phyloP scores from a whole-genome alignment of 768 basidiomycete species.

The Amanita pallidorosea region DNA sequence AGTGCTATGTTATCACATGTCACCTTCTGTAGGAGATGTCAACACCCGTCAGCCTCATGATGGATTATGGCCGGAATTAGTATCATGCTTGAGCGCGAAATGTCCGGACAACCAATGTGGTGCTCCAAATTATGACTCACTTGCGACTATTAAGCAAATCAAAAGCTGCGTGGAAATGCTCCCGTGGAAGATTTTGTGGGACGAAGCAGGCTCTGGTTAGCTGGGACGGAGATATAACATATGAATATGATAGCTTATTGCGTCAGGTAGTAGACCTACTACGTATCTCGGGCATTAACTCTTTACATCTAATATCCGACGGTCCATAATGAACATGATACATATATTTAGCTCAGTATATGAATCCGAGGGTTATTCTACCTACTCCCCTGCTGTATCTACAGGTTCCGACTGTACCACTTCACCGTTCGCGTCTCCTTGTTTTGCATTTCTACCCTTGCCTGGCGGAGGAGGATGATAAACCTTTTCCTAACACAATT shows the following conservation, averaged over 20 bases:
- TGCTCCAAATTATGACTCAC: slow-evolving; percentile 48
- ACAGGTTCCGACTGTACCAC: neutral
- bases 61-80: slow-evolving; percentile 34
- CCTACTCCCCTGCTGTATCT: neutral
- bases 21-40: slow-evolving; percentile 19
- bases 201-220: neutral
- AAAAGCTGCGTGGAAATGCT: slow-evolving; percentile 44
- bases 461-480: slow-evolving; percentile 81
- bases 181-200: slow-evolving; percentile 23
- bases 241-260: neutral
- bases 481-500: slow-evolving; percentile 51
- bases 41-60: slow-evolving; percentile 10
- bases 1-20: slow-evolving; percentile 2
- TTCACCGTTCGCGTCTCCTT: slow-evolving; percentile 3
- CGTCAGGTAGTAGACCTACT: too few relatives aligned
- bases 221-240: neutral
- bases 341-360: neutral
- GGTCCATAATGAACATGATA: neutral
- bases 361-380: neutral
- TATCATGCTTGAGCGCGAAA: slow-evolving; percentile 41
- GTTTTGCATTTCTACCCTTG: slow-evolving; percentile 50
- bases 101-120: slow-evolving; percentile 42
- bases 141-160: slow-evolving; percentile 47
- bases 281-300: neutral
- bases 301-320: neutral